phyloP scores from a whole-genome alignment of 2,329 filamentous ascomycete genomes.

The Colletotrichum sp. region DNA sequence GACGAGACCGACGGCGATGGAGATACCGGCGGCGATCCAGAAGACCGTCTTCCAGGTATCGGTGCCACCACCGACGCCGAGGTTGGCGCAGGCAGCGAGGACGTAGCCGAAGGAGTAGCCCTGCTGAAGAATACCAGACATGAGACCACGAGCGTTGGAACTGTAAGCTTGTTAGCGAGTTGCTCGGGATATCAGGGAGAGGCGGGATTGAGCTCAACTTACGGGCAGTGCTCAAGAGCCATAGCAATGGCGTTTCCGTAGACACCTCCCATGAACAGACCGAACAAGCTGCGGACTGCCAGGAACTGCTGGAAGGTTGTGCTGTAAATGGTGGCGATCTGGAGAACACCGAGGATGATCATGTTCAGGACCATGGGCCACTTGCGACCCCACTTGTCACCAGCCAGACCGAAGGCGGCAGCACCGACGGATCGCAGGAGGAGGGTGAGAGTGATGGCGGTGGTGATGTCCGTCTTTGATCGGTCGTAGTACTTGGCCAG shows the following conservation, averaged over 20 bases:
- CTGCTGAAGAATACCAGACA: constrained; percentile 83
- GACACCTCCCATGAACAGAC: constrained; percentile 81
- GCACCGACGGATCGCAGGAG: constrained; percentile 78
- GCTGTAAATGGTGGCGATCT: constrained; percentile 80
- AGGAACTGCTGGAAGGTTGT: constrained; percentile 75
- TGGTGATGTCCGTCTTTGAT: constrained; percentile 71
- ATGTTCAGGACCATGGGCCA: constrained; percentile 86
- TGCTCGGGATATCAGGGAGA: not conserved
- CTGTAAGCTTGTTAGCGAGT: constrained; percentile 33
- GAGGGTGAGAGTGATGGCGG: constrained; percentile 77
- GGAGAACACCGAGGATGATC: constrained; percentile 69
- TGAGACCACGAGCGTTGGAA: constrained; percentile 73
- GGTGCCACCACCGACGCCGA: constrained; percentile 69
- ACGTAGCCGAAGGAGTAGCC: constrained; percentile 84
- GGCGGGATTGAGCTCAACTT: constrained; percentile 32
- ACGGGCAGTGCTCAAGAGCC: constrained; percentile 76
- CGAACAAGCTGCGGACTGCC: constrained; percentile 75
- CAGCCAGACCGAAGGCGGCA: constrained; percentile 75
- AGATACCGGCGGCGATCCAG: constrained; percentile 71
- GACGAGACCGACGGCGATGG: constrained; percentile 71
- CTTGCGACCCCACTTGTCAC: constrained; percentile 82
- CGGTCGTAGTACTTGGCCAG: constrained; percentile 57
- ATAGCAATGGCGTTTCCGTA: constrained; percentile 82
- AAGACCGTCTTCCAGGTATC: constrained; percentile 79
- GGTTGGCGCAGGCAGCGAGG: constrained; percentile 75